Conservation (phyloP, 2,329 filamentous ascomycete species). For the Penicillium sp. region DNA sequence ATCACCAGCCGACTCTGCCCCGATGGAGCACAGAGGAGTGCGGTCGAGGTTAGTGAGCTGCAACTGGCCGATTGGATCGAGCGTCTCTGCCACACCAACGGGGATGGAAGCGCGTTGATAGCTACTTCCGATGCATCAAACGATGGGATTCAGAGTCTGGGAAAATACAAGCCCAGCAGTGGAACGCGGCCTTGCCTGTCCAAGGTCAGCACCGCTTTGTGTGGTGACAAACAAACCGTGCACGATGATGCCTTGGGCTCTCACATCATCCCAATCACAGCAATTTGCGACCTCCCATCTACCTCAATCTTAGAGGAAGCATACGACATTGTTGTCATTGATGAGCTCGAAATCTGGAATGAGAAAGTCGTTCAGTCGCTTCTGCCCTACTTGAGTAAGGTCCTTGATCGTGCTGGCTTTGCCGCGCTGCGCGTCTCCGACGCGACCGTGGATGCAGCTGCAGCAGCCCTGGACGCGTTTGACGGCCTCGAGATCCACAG, state of each 20-base stretch:
- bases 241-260: slow-evolving; percentile 2
- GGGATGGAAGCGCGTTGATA: slow-evolving; percentile 13
- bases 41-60: slow-evolving; percentile 9
- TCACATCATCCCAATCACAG: slow-evolving; percentile 3
- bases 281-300: slow-evolving; percentile 8
- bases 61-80: slow-evolving; percentile 20
- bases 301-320: slow-evolving; percentile 7
- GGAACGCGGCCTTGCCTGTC: slow-evolving; percentile 16
- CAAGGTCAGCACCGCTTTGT: slow-evolving; percentile 15
- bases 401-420: slow-evolving; percentile 14
- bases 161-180: not conserved
- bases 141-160: slow-evolving; percentile 9
- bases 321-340: slow-evolving; percentile 19
- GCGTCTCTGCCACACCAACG: slow-evolving; percentile 20
- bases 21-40: slow-evolving; percentile 2
- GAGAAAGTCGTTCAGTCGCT: slow-evolving; percentile 1
- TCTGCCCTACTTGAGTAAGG: slow-evolving; percentile 6
- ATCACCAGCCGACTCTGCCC: not conserved
- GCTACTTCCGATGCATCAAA: slow-evolving; percentile 2
- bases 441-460: slow-evolving; percentile 1
- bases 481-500: slow-evolving; percentile 15
- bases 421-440: slow-evolving; percentile 14
- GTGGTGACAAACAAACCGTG: not conserved
- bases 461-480: slow-evolving; percentile 7
- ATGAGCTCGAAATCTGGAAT: slow-evolving; percentile 16